Evolutionary conservation across 768 basidiomycete species (phyloP).

Genomic region (Tylopilus rubrobrunneus): DNA sequence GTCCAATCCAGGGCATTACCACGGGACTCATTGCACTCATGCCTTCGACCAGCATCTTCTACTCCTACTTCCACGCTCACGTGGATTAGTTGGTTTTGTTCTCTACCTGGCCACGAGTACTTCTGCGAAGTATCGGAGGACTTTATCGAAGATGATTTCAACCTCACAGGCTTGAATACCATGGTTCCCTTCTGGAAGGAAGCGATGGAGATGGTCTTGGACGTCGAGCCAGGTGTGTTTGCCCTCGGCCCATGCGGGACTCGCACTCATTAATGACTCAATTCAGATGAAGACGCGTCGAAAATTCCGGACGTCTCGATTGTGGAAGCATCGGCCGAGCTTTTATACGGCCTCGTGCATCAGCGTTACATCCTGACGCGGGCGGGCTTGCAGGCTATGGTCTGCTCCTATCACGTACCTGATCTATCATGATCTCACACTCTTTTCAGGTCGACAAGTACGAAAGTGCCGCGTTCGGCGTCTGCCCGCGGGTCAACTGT

Average conservation of each 20-base stretch:
- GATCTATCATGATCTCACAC: slow-evolving; percentile 17
- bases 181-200: slow-evolving; percentile 99
- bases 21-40: slow-evolving; percentile 16
- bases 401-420: slow-evolving; percentile 31
- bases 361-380: slow-evolving; percentile 97
- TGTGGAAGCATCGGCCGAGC: slow-evolving; percentile 95
- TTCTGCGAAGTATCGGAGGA: slow-evolving; percentile 98
- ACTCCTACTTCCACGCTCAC: slow-evolving; percentile 89
- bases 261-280: slow-evolving; percentile 8
- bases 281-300: slow-evolving; percentile 79
- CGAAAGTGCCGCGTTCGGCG: slow-evolving; percentile 85
- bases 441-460: slow-evolving; percentile 84
- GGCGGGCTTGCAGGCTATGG: slow-evolving; percentile 93
- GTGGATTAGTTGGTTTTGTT: slow-evolving; percentile 97
- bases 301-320: slow-evolving; percentile 99
- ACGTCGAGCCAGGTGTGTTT: slow-evolving; percentile 92
- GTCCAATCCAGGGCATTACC: slow-evolving; percentile 31
- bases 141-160: slow-evolving; percentile 99
- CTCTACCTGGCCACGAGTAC: slow-evolving; percentile 93
- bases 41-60: slow-evolving; percentile 60
- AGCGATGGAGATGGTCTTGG: slow-evolving; percentile 99
- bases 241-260: slow-evolving; percentile 12
- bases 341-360: slow-evolving; percentile 96
- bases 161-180: slow-evolving; percentile 90
- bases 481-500: slow-evolving; percentile 95